Evolutionary conservation across 2,329 filamentous ascomycete genomes (phyloP).

Genomic region (Daldinia eschscholtzii): DNA sequence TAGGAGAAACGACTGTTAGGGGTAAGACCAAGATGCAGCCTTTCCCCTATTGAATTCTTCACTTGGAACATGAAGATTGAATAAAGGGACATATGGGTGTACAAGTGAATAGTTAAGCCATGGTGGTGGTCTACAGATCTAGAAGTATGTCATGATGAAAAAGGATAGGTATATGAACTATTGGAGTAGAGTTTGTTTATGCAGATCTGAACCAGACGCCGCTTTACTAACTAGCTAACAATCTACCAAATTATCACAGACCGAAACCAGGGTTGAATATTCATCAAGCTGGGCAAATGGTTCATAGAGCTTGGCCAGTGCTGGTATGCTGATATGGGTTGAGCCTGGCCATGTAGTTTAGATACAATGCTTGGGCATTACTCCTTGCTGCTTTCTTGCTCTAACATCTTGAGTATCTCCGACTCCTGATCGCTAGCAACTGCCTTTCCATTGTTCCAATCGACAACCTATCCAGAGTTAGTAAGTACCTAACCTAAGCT

Average conservation of each 20-base stretch:
- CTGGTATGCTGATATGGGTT: background rate
- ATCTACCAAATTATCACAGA: background rate
- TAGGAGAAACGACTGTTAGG: background rate
- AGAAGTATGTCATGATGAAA: background rate
- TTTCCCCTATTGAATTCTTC: background rate
- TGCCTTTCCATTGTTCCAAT: constrained; percentile 93
- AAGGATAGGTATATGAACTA: background rate
- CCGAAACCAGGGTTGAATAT: background rate
- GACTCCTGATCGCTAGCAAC: constrained; percentile 84
- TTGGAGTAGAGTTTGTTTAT: constrained; percentile 2
- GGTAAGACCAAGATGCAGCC: background rate
- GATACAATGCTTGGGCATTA: constrained; percentile 12
- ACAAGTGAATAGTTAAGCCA: background rate
- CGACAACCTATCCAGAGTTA: constrained; percentile 70
- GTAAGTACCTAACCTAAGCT: too few relatives aligned
- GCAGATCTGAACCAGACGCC: background rate
- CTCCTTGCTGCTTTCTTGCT: constrained; percentile 61
- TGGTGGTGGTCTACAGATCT: background rate
- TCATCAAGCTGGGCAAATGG: background rate
- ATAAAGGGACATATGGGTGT: background rate
- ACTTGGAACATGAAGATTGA: background rate
- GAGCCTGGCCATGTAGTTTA: background rate
- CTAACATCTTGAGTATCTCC: constrained; percentile 86
- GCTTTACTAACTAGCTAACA: constrained; percentile 1
- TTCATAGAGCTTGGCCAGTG: background rate